Base-by-base conservation (phyloP, 768 basidiomycete genomes). In the Wakefieldia striispora region DNA sequence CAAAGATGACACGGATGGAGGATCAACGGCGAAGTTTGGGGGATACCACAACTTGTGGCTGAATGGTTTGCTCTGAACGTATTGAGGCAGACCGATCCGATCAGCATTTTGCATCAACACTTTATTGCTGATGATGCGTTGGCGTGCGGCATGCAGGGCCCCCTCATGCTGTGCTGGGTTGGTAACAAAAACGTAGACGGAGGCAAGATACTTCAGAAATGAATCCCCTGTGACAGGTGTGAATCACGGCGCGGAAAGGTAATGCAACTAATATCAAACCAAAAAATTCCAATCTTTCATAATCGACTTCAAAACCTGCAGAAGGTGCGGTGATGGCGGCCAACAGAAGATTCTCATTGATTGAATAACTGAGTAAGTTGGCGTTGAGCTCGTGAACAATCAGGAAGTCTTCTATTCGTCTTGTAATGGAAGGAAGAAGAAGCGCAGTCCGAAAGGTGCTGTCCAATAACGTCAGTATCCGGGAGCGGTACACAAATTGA, bases 281-380 rank as follows among this genome's bases (percentile, higher is more conserved):
- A 14, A 93, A 76, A 43, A 92, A 74, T 64, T 93, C 92, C 40
- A 92, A 70, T 31, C 91, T 82, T 68, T 95, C 89, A 66, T 94
- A 94, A 69, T 94, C 79, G 51, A 76, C 75, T 55, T 87, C 88
- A 40, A 79, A 74, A 26, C 79, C 78, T 29, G 82, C 82, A 9
- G 88, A 82, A 8, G 87, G 85, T 0, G 89, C 72, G 53, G 82
- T 83, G 35, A 91, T 72, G 10, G 92, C 88, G 34, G 75, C 71
- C 41, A 82, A 76, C 35, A 94, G 70, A 20, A 80, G 71, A 24
- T 76, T 67, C 58, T 88, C 85, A 14, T 74, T 66, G 38, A 94
- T 76, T n/a, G 73, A 66, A 62, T 82, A 71, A 53, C 78, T 67
- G 61, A 95, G 87, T 35, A 85, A 68, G 47, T 68, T 78, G 20